A percentile compares a stretch with the other conserved stretches of the same genome.
Evolutionary conservation across 1,284 basidiomycete species (phyloP).

Genomic region (Apiotrichum laibachii): DNA sequence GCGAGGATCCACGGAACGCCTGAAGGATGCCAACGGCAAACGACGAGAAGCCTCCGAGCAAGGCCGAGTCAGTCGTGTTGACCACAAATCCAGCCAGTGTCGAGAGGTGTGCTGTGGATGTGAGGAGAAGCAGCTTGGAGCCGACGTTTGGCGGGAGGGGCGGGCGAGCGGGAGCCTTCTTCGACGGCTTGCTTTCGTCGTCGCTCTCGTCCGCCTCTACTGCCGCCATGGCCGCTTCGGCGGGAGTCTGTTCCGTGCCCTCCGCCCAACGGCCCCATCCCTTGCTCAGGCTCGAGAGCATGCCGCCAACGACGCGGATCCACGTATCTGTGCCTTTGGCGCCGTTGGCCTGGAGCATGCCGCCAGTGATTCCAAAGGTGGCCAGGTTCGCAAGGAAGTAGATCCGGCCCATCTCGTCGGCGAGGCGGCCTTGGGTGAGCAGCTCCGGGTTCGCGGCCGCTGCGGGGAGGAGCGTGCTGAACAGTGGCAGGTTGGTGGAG

Average conservation of each 20-base stretch:
- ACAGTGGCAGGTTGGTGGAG: conserved; percentile 40
- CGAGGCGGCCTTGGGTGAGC: conserved; percentile 27
- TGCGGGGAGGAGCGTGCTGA: conserved; percentile 38
- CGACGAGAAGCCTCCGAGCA: conserved; percentile 31
- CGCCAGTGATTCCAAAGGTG: conserved; percentile 48
- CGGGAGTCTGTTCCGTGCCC: conserved; percentile 16
- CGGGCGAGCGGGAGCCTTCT: conserved; percentile 14
- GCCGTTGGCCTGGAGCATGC: conserved; percentile 36
- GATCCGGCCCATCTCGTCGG: conserved; percentile 41
- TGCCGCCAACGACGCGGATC: conserved; percentile 37
- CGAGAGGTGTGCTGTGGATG: conserved; percentile 34
- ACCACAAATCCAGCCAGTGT: conserved; percentile 7
- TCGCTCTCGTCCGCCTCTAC: not conserved
- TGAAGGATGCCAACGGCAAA: conserved; percentile 49
- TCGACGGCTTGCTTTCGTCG: not conserved
- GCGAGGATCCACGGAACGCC: conserved; percentile 58
- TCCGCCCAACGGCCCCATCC: conserved; percentile 50
- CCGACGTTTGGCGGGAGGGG: conserved; percentile 30
- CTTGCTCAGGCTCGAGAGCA: conserved; percentile 33
- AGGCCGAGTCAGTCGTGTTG: conserved; percentile 16
- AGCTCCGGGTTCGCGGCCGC: conserved; percentile 27
- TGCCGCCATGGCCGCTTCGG: not conserved
- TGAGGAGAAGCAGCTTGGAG: conserved; percentile 36
- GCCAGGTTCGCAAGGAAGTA: conserved; percentile 49
- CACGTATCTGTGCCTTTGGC: conserved; percentile 30